phyloP scores from a whole-genome alignment of 1,284 basidiomycete species.

The Fomitopsis schrenkii region DNA sequence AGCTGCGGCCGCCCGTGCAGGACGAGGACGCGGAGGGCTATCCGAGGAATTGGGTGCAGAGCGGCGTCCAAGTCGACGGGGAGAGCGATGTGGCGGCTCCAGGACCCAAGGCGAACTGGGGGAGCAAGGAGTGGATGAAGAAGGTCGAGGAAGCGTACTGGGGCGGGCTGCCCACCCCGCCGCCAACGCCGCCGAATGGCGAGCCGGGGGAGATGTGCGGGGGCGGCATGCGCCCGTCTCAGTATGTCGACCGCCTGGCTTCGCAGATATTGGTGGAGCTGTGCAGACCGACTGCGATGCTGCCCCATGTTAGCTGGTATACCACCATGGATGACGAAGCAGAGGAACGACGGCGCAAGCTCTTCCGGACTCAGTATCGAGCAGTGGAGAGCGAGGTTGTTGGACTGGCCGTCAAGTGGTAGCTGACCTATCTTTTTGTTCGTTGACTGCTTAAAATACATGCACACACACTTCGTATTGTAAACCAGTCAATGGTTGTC shows the following conservation, averaged over 20 bases:
- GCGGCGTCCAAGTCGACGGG: conserved; percentile 41
- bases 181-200: conserved; percentile 35
- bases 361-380: conserved; percentile 82
- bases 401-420: conserved; percentile 35
- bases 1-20: conserved; percentile 59
- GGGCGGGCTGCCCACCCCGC: conserved; percentile 50
- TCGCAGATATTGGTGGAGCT: conserved; percentile 40
- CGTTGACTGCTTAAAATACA: background rate
- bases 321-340: conserved; percentile 36
- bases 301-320: conserved; percentile 20
- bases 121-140: conserved; percentile 74
- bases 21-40: conserved; percentile 60
- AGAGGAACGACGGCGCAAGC: conserved; percentile 35
- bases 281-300: conserved; percentile 16
- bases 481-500: background rate
- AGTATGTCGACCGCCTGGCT: conserved; percentile 39
- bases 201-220: background rate
- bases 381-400: conserved; percentile 85
- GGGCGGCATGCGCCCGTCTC: conserved; percentile 7
- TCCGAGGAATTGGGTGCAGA: conserved; percentile 48
- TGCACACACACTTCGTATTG: background rate
- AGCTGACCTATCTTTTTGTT: background rate
- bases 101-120: conserved; percentile 51
- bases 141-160: conserved; percentile 80
- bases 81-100: conserved; percentile 21